These are phyloP conservation scores for Aspergillus luchuensis DNA, from an alignment of 2,329 filamentous ascomycete genomes.

Conservation along the genomic window DNA sequence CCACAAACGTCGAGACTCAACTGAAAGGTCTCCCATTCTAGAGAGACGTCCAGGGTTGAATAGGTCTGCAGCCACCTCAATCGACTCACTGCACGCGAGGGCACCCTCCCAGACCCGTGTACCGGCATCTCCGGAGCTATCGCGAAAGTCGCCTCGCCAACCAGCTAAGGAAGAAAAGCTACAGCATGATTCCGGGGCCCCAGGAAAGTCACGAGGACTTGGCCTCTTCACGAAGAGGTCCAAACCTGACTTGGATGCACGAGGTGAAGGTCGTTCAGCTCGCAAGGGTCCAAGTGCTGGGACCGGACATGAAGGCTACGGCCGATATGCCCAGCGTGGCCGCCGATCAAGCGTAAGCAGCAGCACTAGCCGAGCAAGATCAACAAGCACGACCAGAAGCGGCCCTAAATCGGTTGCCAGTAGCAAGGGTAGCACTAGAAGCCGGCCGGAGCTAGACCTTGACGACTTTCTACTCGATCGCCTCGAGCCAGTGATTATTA, in stretches of 20 bases:
- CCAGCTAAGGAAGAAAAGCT: slow-evolving; percentile 33
- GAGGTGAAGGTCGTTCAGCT: slow-evolving; percentile 55
- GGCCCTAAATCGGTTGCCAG: slow-evolving; percentile 36
- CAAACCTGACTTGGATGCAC: slow-evolving; percentile 61
- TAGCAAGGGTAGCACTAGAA: slow-evolving; percentile 46
- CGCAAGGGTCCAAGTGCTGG: slow-evolving; percentile 84
- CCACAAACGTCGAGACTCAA: slow-evolving; percentile 55
- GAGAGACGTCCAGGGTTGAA: slow-evolving; percentile 32
- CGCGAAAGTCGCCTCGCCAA: slow-evolving; percentile 41
- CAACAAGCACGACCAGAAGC: slow-evolving; percentile 44
- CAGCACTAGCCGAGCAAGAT: slow-evolving; percentile 43
- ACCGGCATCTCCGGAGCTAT: slow-evolving; percentile 33
- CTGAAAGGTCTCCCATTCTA: slow-evolving; percentile 44
- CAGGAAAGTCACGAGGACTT: slow-evolving; percentile 63
- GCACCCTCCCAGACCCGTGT: slow-evolving; percentile 36
- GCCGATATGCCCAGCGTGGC: slow-evolving; percentile 49
- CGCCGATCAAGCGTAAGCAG: slow-evolving; percentile 47
- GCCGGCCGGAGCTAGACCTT: slow-evolving; percentile 45
- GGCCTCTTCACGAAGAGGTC: slow-evolving; percentile 75
- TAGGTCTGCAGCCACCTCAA: slow-evolving; percentile 39
- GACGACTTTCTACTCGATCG: slow-evolving; percentile 53
- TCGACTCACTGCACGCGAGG: slow-evolving; percentile 42
- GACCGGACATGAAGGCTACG: slow-evolving; percentile 80
- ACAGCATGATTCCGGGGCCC: slow-evolving; percentile 32
- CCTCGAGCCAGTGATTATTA: slow-evolving; percentile 53